phyloP scores from a whole-genome alignment of 2,329 filamentous ascomycete genomes.

The Anisogramma anomala region DNA sequence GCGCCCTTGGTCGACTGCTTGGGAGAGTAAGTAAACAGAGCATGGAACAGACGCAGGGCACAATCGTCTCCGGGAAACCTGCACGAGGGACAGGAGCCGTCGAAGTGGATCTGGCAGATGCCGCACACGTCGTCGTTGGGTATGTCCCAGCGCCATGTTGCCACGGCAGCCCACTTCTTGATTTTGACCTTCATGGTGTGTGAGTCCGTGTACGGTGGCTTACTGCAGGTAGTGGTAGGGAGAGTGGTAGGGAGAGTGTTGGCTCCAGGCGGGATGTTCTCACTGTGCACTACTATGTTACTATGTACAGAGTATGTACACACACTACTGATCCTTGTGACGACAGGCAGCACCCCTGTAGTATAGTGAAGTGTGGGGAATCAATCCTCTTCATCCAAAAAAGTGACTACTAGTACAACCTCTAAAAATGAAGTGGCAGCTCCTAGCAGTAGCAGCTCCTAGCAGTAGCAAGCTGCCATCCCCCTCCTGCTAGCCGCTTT shows the following conservation, averaged over 20 bases:
- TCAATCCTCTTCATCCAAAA: background rate
- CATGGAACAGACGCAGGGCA: slow-evolving; percentile 62
- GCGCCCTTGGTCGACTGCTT: slow-evolving; percentile 8
- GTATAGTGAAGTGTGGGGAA: background rate
- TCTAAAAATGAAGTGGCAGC: too few relatives aligned
- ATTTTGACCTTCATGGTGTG: slow-evolving; percentile 83
- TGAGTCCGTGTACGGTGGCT: too few relatives aligned
- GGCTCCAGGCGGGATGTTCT: too few relatives aligned
- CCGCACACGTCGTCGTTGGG: slow-evolving; percentile 96
- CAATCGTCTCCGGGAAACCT: slow-evolving; percentile 97
- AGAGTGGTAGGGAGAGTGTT: background rate
- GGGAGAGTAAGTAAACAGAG: background rate
- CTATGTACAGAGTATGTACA: background rate
- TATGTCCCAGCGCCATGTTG: slow-evolving; percentile 96
- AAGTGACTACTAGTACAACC: background rate
- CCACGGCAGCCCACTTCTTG: slow-evolving; percentile 84
- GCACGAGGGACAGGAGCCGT: slow-evolving; percentile 94
- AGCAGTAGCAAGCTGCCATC: background rate
- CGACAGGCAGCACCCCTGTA: too few relatives aligned
- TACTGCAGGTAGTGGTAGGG: too few relatives aligned
- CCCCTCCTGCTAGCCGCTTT: background rate
- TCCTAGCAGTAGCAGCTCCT: slow-evolving; percentile 2
- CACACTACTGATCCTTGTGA: background rate
- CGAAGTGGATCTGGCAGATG: slow-evolving; percentile 96
- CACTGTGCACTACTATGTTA: background rate